Evolutionary conservation across 1,284 basidiomycete species (phyloP).

Genomic region (Athelia psychrophila): DNA sequence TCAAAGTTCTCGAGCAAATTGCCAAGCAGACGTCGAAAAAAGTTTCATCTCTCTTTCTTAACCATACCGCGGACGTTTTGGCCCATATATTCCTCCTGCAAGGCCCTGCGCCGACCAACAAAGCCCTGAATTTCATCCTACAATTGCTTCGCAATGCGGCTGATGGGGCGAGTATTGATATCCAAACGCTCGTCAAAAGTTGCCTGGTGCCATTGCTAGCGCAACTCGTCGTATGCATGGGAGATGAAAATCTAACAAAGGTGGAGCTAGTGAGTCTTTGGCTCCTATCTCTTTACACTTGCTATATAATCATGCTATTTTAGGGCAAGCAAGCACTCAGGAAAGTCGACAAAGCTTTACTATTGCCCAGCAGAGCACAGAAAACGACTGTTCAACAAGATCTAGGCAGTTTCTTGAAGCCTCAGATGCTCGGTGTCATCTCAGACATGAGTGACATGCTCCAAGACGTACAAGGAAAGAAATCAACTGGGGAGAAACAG

Average conservation of each 20-base stretch:
- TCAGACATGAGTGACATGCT: slow-evolving; percentile 80
- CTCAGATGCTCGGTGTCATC: slow-evolving; percentile 80
- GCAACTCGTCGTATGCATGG: slow-evolving; percentile 74
- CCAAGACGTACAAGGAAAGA: slow-evolving; percentile 78
- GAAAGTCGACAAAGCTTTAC: slow-evolving; percentile 48
- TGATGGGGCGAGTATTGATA: slow-evolving; percentile 37
- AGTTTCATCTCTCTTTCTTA: slow-evolving; percentile 57
- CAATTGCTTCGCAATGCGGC: slow-evolving; percentile 43
- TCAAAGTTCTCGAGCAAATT: slow-evolving; percentile 43
- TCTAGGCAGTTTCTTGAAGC: slow-evolving; percentile 62
- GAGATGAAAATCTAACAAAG: slow-evolving; percentile 53
- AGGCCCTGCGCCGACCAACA: slow-evolving; percentile 47
- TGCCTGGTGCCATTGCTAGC: slow-evolving; percentile 68
- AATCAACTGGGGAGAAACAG: slow-evolving; percentile 61
- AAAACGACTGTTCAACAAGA: slow-evolving; percentile 28
- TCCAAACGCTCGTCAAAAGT: slow-evolving; percentile 56
- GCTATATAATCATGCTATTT: slow-evolving; percentile 4
- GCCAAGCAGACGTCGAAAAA: slow-evolving; percentile 41
- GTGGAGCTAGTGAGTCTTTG: slow-evolving; percentile 39
- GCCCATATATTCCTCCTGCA: slow-evolving; percentile 70
- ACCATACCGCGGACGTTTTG: slow-evolving; percentile 64
- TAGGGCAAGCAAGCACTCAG: slow-evolving; percentile 64
- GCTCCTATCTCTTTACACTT: not conserved
- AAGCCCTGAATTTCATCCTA: slow-evolving; percentile 62
- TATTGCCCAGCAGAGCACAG: slow-evolving; percentile 16